A percentile compares a stretch with the other conserved stretches of the same genome.
Conservation (phyloP, 1,284 basidiomycete genomes). For the Lentinus polychrous region DNA sequence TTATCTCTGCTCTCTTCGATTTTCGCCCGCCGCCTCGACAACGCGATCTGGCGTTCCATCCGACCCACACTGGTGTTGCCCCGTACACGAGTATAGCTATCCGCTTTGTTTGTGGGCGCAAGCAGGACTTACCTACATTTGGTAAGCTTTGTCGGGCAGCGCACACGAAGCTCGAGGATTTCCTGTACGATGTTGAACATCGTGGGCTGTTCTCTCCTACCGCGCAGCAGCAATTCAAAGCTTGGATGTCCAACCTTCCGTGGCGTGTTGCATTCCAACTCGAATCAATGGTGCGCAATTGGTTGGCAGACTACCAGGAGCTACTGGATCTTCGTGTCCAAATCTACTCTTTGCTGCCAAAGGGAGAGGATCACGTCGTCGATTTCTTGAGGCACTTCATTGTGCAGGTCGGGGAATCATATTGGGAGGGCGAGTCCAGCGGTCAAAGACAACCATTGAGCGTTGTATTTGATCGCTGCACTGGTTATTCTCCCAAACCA, state of each 20-base stretch:
- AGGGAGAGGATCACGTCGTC: constrained; percentile 31
- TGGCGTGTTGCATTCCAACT: constrained; percentile 53
- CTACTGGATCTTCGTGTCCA: constrained; percentile 33
- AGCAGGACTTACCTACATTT: constrained; percentile 32
- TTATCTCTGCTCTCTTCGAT: constrained; percentile 4
- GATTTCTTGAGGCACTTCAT: constrained; percentile 39
- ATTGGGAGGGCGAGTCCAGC: constrained; percentile 15
- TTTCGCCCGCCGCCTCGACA: constrained; percentile 9
- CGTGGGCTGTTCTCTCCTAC: constrained; percentile 36
- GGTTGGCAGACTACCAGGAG: constrained; percentile 39
- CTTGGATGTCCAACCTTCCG: constrained; percentile 32
- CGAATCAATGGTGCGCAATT: constrained; percentile 36
- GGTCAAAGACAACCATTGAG: not conserved
- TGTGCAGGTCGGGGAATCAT: constrained; percentile 25
- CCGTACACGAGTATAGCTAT: constrained; percentile 43
- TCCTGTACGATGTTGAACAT: constrained; percentile 31
- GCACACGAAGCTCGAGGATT: constrained; percentile 27
- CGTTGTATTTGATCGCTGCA: constrained; percentile 1
- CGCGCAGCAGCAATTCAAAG: constrained; percentile 27
- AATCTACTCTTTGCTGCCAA: constrained; percentile 26
- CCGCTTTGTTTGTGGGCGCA: constrained; percentile 37
- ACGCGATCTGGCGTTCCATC: constrained; percentile 19
- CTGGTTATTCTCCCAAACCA: constrained; percentile 6
- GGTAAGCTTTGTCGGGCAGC: constrained; percentile 29
- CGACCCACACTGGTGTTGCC: constrained; percentile 23